A percentile compares a stretch with the other conserved stretches of the same genome.
Conservation (phyloP, 768 basidiomycete genomes). For the Rhodotorula diobovata region DNA sequence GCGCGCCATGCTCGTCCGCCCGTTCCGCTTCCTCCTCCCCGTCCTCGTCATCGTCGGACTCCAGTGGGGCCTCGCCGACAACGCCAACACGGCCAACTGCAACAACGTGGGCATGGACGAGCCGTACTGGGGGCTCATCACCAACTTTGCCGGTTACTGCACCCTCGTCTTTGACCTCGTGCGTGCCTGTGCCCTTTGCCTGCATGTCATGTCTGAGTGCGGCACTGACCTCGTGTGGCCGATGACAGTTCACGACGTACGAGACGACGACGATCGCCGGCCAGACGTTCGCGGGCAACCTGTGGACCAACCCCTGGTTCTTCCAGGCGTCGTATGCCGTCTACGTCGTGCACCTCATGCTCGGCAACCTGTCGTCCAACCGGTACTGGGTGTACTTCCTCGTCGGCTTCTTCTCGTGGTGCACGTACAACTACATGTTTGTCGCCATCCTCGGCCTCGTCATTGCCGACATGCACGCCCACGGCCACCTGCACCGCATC, state of each 20-base stretch:
- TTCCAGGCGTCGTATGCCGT: conserved; percentile 44
- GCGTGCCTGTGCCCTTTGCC: neutral
- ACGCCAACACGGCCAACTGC: conserved; percentile 40
- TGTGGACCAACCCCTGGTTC: conserved; percentile 45
- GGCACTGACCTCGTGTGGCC: neutral
- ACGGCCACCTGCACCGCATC: conserved; percentile 44
- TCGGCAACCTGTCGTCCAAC: conserved; percentile 44
- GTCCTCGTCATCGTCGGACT: conserved; percentile 43
- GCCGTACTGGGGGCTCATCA: conserved; percentile 44
- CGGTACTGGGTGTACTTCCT: conserved; percentile 45
- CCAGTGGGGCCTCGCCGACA: conserved; percentile 44
- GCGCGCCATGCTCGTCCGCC: conserved; percentile 43
- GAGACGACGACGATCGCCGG: conserved; percentile 41
- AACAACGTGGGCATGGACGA: conserved; percentile 44
- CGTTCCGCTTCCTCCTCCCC: conserved; percentile 46
- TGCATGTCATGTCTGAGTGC: too few relatives aligned
- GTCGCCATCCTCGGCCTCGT: conserved; percentile 43
- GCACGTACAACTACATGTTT: conserved; percentile 45
- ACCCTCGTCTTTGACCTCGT: conserved; percentile 44
- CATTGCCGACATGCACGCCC: conserved; percentile 43
- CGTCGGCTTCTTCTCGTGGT: conserved; percentile 44
- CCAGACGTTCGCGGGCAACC: conserved; percentile 44
- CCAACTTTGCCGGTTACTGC: conserved; percentile 40
- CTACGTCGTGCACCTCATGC: conserved; percentile 44
- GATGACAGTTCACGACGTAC: conserved; percentile 43